Conservation (phyloP, 495 filamentous ascomycete species). For the Talaromyces liani region DNA sequence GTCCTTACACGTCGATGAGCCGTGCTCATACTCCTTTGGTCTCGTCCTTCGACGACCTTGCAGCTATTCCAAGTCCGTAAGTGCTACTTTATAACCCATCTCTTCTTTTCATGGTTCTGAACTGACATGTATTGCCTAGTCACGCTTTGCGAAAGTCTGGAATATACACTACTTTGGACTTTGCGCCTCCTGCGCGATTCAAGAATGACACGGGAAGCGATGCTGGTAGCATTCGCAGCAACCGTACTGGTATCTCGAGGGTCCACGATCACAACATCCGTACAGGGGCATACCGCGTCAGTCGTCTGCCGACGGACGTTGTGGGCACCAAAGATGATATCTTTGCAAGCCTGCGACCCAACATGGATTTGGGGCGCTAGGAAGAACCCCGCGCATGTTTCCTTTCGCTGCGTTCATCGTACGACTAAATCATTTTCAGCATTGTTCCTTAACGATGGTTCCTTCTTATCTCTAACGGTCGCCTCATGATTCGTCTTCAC, state of each 20-base stretch:
- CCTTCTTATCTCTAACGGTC: background rate
- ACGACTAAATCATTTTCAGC: background rate
- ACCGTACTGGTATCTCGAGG: conserved; percentile 68
- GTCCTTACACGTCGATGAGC: conserved; percentile 64
- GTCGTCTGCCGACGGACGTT: conserved; percentile 70
- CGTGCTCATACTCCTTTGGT: conserved; percentile 68
- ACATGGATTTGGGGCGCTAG: conserved; percentile 57
- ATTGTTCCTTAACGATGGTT: conserved; percentile 7
- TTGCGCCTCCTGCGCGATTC: conserved; percentile 87
- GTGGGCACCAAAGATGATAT: conserved; percentile 78
- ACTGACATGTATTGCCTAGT: conserved; percentile 38
- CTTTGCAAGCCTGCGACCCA: conserved; percentile 61
- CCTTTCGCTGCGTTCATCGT: background rate
- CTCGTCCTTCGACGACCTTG: conserved; percentile 80
- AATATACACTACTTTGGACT: conserved; percentile 86
- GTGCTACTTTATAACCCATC: conserved; percentile 29
- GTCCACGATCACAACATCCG: conserved; percentile 70
- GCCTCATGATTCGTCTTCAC: conserved; percentile 7
- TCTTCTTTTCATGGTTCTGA: background rate
- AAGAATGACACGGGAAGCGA: conserved; percentile 72
- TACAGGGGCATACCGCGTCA: conserved; percentile 82
- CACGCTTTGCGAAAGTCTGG: conserved; percentile 83
- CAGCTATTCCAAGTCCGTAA: conserved; percentile 84
- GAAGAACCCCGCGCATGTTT: conserved; percentile 2
- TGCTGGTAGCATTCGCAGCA: conserved; percentile 83